These are phyloP conservation scores for Naematelia aurantialba DNA, from an alignment of 768 basidiomycete genomes.

Conservation along the genomic window DNA sequence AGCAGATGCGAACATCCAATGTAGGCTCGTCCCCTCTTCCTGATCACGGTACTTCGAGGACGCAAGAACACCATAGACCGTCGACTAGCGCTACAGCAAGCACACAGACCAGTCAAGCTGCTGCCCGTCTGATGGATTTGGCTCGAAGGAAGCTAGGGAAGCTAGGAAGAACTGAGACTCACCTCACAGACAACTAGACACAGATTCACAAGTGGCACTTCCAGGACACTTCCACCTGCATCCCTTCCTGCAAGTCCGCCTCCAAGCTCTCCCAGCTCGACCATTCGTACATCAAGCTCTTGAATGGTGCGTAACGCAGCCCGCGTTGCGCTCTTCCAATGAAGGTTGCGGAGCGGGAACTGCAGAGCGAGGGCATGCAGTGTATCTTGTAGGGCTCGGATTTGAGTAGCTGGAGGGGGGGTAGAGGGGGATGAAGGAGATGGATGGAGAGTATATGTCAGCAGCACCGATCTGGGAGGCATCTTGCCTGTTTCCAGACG, in stretches of 20 bases:
- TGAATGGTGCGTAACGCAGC: slow-evolving; percentile 80
- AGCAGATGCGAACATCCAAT: no score
- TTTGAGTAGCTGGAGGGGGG: slow-evolving; percentile 23
- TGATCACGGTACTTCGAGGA: no score
- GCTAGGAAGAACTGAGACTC: no score
- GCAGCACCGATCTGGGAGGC: slow-evolving; percentile 23
- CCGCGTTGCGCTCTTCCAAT: slow-evolving; percentile 78
- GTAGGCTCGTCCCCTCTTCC: no score
- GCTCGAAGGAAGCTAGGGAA: no score
- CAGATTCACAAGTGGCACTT: slow-evolving; percentile 79
- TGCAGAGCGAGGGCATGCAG: slow-evolving; percentile 44
- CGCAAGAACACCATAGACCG: no score
- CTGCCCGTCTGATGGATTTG: no score
- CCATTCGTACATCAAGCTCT: slow-evolving; percentile 72
- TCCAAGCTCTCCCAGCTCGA: slow-evolving; percentile 49
- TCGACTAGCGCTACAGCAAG: no score
- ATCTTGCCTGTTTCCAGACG: no score
- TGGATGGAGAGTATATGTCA: slow-evolving; percentile 42
- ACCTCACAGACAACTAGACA: slow-evolving; percentile 89
- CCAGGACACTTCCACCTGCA: slow-evolving; percentile 70
- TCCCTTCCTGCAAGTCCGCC: slow-evolving; percentile 59
- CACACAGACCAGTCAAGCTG: no score
- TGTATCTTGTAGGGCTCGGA: slow-evolving; percentile 19
- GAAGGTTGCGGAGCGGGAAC: slow-evolving; percentile 76
- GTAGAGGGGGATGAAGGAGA: slow-evolving; percentile 22